Evolutionary conservation across 495 filamentous ascomycete genomes (phyloP).

Genomic region (Wilcoxina mikolae): DNA sequence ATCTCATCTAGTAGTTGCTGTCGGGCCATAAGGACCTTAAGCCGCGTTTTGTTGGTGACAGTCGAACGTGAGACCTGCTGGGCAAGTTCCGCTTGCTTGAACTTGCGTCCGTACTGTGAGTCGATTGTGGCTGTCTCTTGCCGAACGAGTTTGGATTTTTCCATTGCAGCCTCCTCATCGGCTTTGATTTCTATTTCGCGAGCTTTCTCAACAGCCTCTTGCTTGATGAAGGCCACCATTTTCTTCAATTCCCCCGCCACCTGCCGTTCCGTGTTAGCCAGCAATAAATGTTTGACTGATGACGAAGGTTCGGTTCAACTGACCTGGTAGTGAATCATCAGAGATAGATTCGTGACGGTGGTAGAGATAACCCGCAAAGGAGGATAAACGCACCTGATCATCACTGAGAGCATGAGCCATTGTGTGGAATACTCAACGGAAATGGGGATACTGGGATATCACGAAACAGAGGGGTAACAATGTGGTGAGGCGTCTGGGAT

Average conservation of each 20-base stretch:
- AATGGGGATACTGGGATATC: too few relatives aligned
- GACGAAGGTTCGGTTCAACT: too few relatives aligned
- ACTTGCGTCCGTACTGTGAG: constrained; percentile 83
- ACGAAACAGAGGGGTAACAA: too few relatives aligned
- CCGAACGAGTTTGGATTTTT: constrained; percentile 95
- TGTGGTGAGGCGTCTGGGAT: too few relatives aligned
- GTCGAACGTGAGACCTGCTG: constrained; percentile 95
- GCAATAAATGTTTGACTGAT: too few relatives aligned
- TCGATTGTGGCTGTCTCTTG: constrained; percentile 90
- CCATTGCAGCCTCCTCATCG: constrained; percentile 94
- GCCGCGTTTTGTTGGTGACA: constrained; percentile 82
- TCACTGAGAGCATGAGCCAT: too few relatives aligned
- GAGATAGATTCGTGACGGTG: too few relatives aligned
- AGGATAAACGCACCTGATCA: too few relatives aligned
- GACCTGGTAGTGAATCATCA: too few relatives aligned
- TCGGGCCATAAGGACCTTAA: constrained; percentile 68
- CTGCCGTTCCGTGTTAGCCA: too few relatives aligned
- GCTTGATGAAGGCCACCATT: constrained; percentile 99
- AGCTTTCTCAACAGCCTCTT: constrained; percentile 94
- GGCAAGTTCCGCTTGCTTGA: constrained; percentile 89
- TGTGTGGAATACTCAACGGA: too few relatives aligned
- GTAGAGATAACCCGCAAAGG: too few relatives aligned
- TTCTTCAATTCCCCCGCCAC: constrained; percentile 93
- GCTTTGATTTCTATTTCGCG: constrained; percentile 94
- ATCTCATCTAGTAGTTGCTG: constrained; percentile 88